These are phyloP conservation scores for Aspergillus indologenus DNA, from an alignment of 495 filamentous ascomycete species.

Conservation along the genomic window DNA sequence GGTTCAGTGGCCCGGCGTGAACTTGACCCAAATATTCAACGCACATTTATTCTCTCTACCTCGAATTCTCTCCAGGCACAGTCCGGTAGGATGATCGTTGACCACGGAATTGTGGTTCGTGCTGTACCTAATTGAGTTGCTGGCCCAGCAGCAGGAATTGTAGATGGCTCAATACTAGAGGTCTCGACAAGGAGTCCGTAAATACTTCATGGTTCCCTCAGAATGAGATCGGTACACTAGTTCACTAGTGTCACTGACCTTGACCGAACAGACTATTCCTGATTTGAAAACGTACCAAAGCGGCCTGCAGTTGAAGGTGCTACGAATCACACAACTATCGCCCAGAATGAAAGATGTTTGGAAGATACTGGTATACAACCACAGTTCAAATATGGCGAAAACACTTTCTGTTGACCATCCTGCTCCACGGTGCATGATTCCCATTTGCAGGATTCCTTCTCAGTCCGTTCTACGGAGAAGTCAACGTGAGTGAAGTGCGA, in stretches of 20 bases:
- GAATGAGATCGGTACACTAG: background rate
- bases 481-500: background rate
- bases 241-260: background rate
- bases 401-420: no score
- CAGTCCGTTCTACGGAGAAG: no score
- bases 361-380: no score
- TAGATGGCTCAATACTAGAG: no score
- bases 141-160: no score
- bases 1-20: no score
- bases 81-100: background rate
- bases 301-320: background rate
- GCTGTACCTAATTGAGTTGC: no score
- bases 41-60: background rate
- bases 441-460: background rate
- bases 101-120: no score
- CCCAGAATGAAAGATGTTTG: background rate
- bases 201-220: background rate
- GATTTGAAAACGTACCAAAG: background rate
- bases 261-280: background rate
- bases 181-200: no score
- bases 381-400: no score
- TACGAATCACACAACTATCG: background rate
- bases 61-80: background rate
- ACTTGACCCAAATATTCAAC: no score
- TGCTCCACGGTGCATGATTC: no score